phyloP scores from a whole-genome alignment of 495 filamentous ascomycete genomes.

The Daldinia caldariorum region DNA sequence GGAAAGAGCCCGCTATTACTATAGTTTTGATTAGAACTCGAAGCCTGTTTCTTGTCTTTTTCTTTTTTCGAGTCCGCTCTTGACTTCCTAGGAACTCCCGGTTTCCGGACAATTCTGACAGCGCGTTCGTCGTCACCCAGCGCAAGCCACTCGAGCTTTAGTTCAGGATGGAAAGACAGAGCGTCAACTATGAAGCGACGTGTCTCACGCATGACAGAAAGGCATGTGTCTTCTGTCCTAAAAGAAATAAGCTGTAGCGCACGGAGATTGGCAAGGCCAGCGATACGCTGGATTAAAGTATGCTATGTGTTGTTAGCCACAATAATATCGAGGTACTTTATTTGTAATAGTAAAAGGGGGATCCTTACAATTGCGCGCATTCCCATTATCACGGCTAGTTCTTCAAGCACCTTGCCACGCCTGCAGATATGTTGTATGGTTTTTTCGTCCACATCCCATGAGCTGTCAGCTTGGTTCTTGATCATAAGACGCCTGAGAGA shows the following conservation, averaged over 20 bases:
- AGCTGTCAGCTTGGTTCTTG: conserved; percentile 58
- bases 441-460: conserved; percentile 66
- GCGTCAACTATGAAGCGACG: conserved; percentile 64
- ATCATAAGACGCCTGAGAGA: conserved; percentile 59
- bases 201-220: conserved; percentile 59
- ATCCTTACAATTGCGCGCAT: conserved; percentile 61
- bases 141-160: conserved; percentile 65
- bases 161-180: conserved; percentile 58
- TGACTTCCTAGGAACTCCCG: conserved; percentile 36
- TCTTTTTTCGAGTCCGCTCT: conserved; percentile 47
- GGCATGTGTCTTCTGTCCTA: conserved; percentile 60
- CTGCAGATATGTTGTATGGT: conserved; percentile 59
- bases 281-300: conserved; percentile 61
- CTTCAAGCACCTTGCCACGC: conserved; percentile 58
- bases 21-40: neutral
- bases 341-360: neutral
- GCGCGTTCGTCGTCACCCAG: conserved; percentile 56
- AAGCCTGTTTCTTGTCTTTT: conserved; percentile 45
- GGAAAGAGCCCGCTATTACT: conserved; percentile 28
- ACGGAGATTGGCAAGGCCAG: conserved; percentile 56
- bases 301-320: conserved; percentile 53
- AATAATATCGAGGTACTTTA: neutral
- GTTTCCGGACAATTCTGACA: conserved; percentile 53
- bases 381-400: conserved; percentile 64
- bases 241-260: conserved; percentile 64